phyloP scores from a whole-genome alignment of 192 early-diverging fungal species.

The Coemansia aciculifera region DNA sequence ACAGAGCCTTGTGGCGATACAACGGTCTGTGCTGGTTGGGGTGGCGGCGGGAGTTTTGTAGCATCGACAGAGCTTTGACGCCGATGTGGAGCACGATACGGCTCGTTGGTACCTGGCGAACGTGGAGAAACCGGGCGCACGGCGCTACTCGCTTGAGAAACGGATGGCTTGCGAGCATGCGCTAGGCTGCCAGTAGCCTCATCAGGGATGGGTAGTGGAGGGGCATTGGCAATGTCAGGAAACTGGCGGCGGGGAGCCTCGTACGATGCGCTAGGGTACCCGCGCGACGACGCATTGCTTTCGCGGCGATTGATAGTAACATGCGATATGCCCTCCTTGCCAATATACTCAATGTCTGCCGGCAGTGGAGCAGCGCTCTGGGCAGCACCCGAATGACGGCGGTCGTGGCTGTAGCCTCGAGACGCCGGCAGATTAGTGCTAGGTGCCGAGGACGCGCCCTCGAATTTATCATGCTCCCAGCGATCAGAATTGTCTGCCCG shows the following conservation, averaged over 20 bases:
- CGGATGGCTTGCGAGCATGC: constrained; percentile 6
- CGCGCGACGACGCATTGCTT: constrained; percentile 36
- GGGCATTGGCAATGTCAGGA: background rate
- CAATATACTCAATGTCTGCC: constrained; percentile 33
- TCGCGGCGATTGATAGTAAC: constrained; percentile 48
- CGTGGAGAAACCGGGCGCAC: constrained; percentile 20
- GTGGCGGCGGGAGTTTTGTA: constrained; percentile 8
- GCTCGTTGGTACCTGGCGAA: constrained; percentile 9
- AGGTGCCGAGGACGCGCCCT: background rate
- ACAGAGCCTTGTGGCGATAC: background rate
- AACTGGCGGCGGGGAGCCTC: constrained; percentile 27
- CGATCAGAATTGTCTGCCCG: constrained; percentile 36
- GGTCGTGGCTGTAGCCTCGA: constrained; percentile 4
- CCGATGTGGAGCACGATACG: constrained; percentile 46
- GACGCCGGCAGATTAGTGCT: background rate
- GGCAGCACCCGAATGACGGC: constrained; percentile 20
- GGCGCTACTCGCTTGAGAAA: background rate
- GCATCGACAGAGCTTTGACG: constrained; percentile 39
- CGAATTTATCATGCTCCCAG: constrained; percentile 53
- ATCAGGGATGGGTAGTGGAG: background rate
- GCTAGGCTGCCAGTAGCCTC: background rate
- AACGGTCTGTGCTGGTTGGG: background rate
- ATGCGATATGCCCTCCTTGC: constrained; percentile 50
- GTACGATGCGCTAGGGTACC: constrained; percentile 19
- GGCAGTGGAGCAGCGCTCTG: constrained; percentile 2